These are phyloP conservation scores for Ananas comosus DNA, from an alignment of 176 grass and related monocot genomes.

Conservation along the genomic window DNA sequence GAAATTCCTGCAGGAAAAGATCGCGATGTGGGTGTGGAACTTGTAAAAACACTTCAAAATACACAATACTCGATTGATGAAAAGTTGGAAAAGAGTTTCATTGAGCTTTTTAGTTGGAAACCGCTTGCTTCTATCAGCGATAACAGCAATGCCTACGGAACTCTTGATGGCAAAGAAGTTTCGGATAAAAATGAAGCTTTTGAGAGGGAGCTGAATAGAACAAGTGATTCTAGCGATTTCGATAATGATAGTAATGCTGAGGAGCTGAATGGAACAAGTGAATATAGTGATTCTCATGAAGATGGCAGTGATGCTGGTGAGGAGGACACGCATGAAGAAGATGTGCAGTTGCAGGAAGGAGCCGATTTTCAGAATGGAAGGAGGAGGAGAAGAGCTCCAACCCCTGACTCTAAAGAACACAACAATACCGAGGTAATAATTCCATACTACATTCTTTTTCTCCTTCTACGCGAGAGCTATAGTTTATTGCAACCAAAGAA, in stretches of 20 bases:
- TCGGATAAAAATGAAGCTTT: not conserved
- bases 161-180: not conserved
- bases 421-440: conserved; percentile 18
- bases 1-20: conserved; percentile 39
- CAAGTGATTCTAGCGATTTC: conserved; percentile 11
- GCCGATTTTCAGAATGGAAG: conserved; percentile 53
- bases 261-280: conserved; percentile 25
- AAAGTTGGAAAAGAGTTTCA: conserved; percentile 87
- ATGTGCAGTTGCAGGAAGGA: conserved; percentile 52
- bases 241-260: conserved; percentile 27
- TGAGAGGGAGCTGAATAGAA: not conserved
- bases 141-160: conserved; percentile 2
- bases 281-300: conserved; percentile 30
- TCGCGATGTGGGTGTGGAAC: conserved; percentile 53
- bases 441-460: not conserved
- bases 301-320: conserved; percentile 37
- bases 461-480: not conserved
- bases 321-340: conserved; percentile 27
- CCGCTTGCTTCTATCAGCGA: conserved; percentile 22
- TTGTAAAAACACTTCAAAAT: conserved; percentile 89
- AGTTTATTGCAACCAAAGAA: too few species aligned
- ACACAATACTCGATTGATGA: conserved; percentile 77
- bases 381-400: conserved; percentile 73
- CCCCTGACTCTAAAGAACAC: conserved; percentile 59
- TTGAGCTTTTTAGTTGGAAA: conserved; percentile 56